Evolutionary conservation across 78 protist species (phyloP).

Genomic region (Dictyostelium firmibasis): DNA sequence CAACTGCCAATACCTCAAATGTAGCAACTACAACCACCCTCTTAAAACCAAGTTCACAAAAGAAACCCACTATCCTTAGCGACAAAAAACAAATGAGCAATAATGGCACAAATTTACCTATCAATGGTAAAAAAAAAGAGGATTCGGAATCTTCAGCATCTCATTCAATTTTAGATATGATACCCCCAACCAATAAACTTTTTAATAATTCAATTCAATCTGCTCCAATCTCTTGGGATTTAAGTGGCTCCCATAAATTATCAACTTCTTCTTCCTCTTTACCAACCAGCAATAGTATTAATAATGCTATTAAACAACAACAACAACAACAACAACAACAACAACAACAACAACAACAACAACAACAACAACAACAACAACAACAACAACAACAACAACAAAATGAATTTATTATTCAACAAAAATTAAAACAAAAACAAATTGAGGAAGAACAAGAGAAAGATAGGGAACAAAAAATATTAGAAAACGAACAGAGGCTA

Average conservation of each 20-base stretch:
- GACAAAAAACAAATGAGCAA: background rate
- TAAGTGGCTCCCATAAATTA: background rate
- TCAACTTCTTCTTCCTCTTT: background rate
- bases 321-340: background rate
- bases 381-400: background rate
- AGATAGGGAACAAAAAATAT: background rate
- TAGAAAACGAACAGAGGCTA: background rate
- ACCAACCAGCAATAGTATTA: background rate
- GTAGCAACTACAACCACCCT: background rate
- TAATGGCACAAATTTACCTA: background rate
- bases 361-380: background rate
- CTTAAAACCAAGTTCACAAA: slow-evolving; percentile 2
- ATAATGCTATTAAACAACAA: background rate
- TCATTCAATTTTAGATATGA: slow-evolving; percentile 64
- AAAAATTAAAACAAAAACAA: background rate
- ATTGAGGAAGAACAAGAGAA: background rate
- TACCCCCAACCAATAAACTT: background rate
- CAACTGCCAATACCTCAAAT: background rate
- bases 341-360: background rate
- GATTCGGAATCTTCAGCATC: background rate
- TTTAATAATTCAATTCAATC: background rate
- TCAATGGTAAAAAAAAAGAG: background rate
- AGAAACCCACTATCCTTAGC: slow-evolving; percentile 15
- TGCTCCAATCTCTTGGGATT: slow-evolving; percentile 69
- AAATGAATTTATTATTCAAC: background rate